phyloP scores from a whole-genome alignment of 1,139 yeast genomes.

The Diutina ranongensis region DNA sequence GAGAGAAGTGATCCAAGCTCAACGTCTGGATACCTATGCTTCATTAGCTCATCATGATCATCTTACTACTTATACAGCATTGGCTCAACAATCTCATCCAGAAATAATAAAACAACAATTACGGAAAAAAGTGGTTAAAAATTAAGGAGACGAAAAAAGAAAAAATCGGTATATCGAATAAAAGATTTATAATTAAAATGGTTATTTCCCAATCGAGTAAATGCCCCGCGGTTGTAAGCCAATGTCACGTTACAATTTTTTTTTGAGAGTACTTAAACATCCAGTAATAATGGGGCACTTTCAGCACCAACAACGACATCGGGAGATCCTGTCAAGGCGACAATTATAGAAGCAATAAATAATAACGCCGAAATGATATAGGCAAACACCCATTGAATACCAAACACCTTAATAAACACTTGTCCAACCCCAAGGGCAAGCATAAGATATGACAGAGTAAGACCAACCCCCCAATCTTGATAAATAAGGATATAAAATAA shows the following conservation, averaged over 20 bases:
- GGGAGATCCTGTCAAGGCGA: slow-evolving; percentile 21
- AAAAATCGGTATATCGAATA: no score
- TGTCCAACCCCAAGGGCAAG: slow-evolving; percentile 65
- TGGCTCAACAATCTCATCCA: slow-evolving; percentile 47
- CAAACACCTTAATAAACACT: slow-evolving; percentile 53
- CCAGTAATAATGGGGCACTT: neutral
- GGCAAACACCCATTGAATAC: slow-evolving; percentile 80
- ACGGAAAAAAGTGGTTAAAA: slow-evolving; percentile 50
- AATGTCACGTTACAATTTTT: neutral
- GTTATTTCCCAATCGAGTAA: no score
- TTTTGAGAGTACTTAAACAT: no score
- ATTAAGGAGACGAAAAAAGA: no score
- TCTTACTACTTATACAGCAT: slow-evolving; percentile 52
- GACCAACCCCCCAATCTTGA: slow-evolving; percentile 64
- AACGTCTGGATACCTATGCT: slow-evolving; percentile 66
- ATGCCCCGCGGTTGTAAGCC: no score
- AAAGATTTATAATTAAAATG: no score
- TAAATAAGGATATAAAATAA: slow-evolving; percentile 41
- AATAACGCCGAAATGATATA: slow-evolving; percentile 48
- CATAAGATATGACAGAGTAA: slow-evolving; percentile 43
- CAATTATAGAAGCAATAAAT: slow-evolving; percentile 34
- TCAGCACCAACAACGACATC: neutral
- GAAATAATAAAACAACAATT: slow-evolving; percentile 35
- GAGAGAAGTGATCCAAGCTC: slow-evolving; percentile 40
- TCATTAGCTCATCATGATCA: slow-evolving; percentile 62